These are phyloP conservation scores for Tricholoma saponaceum DNA, from an alignment of 768 basidiomycete genomes.

Conservation along the genomic window DNA sequence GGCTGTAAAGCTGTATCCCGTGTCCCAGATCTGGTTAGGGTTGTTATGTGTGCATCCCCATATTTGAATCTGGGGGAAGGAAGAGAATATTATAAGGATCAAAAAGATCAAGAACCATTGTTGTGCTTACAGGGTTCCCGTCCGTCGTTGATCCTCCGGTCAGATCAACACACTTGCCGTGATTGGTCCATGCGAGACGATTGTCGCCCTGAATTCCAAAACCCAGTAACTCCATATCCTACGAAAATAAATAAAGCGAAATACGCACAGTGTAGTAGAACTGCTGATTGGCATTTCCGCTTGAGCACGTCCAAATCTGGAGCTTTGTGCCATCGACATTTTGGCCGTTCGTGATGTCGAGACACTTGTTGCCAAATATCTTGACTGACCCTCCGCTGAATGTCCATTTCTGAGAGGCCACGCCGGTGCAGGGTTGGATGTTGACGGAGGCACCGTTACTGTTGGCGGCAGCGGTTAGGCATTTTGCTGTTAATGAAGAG, in stretches of 20 bases:
- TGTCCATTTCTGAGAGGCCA: slow-evolving; percentile 44
- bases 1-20: slow-evolving; percentile 37
- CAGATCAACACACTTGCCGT: slow-evolving; percentile 48
- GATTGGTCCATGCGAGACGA: slow-evolving; percentile 43
- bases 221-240: too few species aligned
- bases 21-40: slow-evolving; percentile 52
- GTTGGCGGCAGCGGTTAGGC: slow-evolving; percentile 49
- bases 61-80: slow-evolving; percentile 37
- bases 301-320: slow-evolving; percentile 47
- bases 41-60: slow-evolving; percentile 38
- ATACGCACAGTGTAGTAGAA: slow-evolving; percentile 40
- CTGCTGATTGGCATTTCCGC: slow-evolving; percentile 39
- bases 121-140: slow-evolving; percentile 36
- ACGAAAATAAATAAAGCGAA: not conserved
- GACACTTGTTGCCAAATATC: slow-evolving; percentile 44
- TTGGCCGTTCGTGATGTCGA: slow-evolving; percentile 40
- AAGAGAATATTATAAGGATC: not conserved
- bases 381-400: slow-evolving; percentile 39
- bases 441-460: slow-evolving; percentile 43
- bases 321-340: slow-evolving; percentile 41
- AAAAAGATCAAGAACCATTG: not conserved
- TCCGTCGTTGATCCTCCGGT: slow-evolving; percentile 33
- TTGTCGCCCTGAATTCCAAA: slow-evolving; percentile 24
- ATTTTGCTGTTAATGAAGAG: slow-evolving; percentile 33
- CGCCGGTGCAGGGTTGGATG: slow-evolving; percentile 41